Conservation (phyloP, 768 basidiomycete species). For the Suillus fuscotomentosus region DNA sequence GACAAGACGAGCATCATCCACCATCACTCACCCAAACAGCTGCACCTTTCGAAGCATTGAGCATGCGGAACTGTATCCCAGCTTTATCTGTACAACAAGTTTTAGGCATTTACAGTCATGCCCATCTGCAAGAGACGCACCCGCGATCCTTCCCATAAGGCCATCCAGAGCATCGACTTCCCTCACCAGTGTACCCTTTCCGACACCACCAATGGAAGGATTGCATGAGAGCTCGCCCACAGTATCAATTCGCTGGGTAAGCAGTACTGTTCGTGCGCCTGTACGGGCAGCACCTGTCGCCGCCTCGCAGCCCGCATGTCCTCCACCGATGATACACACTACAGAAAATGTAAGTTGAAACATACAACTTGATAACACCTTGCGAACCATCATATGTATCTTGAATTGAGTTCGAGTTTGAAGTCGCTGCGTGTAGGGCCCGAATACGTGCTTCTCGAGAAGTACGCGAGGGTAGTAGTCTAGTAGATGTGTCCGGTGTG, state of each 20-base stretch:
- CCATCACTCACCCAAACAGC: slow-evolving; percentile 79
- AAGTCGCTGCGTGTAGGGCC: not conserved
- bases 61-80: slow-evolving; percentile 84
- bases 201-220: slow-evolving; percentile 89
- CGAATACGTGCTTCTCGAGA: not conserved
- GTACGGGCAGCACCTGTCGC: slow-evolving; percentile 83
- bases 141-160: slow-evolving; percentile 78
- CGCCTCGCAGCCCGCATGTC: slow-evolving; percentile 92
- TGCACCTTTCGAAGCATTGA: slow-evolving; percentile 83
- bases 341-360: slow-evolving; percentile 39
- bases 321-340: slow-evolving; percentile 89
- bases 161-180: slow-evolving; percentile 93
- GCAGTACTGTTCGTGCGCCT: slow-evolving; percentile 75
- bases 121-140: slow-evolving; percentile 36
- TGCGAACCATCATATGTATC: slow-evolving; percentile 25
- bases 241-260: slow-evolving; percentile 81
- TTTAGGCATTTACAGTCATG: not conserved
- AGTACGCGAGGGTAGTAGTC: not conserved
- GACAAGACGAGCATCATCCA: no score
- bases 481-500: not conserved
- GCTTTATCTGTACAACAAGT: slow-evolving; percentile 62
- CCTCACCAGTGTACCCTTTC: slow-evolving; percentile 88
- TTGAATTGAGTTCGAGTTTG: not conserved
- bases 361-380: slow-evolving; percentile 1
- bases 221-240: slow-evolving; percentile 89